Evolutionary conservation across 345 rosid genomes (phyloP), one percentile per base, ranked within the genome.

Genomic region (Erodium maritimum): DNA sequence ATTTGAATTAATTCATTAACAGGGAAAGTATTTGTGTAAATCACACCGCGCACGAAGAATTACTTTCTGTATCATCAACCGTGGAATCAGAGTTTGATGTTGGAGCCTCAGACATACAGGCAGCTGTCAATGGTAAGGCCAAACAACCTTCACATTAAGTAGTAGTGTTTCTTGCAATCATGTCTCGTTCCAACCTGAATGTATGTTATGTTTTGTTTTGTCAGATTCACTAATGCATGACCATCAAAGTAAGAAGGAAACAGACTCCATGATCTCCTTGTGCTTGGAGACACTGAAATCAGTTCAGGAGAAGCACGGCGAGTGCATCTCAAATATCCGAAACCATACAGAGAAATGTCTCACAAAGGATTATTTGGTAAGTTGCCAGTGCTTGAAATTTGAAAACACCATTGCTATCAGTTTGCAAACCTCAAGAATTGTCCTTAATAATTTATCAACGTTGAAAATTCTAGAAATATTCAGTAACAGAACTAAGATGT

Each of bases 321-420:
- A 80, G 62, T 66, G 61, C 60, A 67, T 86, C 45, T 71, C 81
- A 51, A 72, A 23, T 53, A 75, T 88, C 63, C 80, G 86, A 75
- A 77, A 51, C 72, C 75, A 72, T 68, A 81, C 96, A 57, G 85
- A 86, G 57, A 82, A 84, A 69, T 80, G 80, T 65, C 79, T 88
- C 61, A 73, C 83, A 21, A 73, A 80, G 71, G 86, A 84, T 67
- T 91, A 86, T 72, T 61, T 78, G 93, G 98, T 91, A 77, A 50
- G 76, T 25, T 25, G 33, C 7, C 33, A 25, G 33, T 25, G 33
- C 7, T 25, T 25, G 33, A 25, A 25, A 3, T 2, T 25, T 25
- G 33, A 7, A 25, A 25, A 25, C 33, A 25, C 33, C n/a, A n/a
- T n/a, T n/a, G n/a, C n/a, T n/a, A n/a, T n/a, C n/a, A n/a, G n/a